A percentile compares a stretch with the other conserved stretches of the same genome.
phyloP scores from a whole-genome alignment of 1,139 yeast species.

The Yamadazyma atmosphaerica region DNA sequence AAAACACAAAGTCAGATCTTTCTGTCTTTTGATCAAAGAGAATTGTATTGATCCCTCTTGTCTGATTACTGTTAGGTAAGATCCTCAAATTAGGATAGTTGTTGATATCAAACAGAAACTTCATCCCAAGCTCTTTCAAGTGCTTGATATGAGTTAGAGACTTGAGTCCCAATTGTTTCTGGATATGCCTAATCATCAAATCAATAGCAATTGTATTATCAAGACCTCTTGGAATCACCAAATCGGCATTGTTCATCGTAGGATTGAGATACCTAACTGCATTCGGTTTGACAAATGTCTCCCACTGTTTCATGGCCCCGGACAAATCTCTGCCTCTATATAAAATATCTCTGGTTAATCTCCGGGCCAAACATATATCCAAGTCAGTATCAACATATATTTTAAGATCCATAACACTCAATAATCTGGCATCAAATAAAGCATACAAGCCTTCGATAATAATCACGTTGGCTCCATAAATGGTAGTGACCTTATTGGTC shows the following conservation, averaged over 20 bases:
- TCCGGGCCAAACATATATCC: conserved; percentile 86
- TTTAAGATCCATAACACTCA: conserved; percentile 79
- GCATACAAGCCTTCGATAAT: conserved; percentile 92
- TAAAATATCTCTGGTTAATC: conserved; percentile 82
- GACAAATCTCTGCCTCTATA: conserved; percentile 80
- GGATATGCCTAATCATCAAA: conserved; percentile 76
- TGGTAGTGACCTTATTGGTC: conserved; percentile 64
- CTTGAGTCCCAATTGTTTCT: conserved; percentile 66
- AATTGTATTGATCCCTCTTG: conserved; percentile 70
- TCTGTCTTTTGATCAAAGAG: conserved; percentile 55
- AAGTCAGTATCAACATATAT: conserved; percentile 92
- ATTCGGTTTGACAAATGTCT: conserved; percentile 86
- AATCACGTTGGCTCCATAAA: conserved; percentile 95
- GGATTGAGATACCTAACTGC: conserved; percentile 76
- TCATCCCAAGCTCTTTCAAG: conserved; percentile 53
- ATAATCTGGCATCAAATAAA: conserved; percentile 65
- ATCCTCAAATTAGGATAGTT: conserved; percentile 30
- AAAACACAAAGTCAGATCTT: conserved; percentile 79
- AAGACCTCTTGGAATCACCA: conserved; percentile 84
- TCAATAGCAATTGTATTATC: conserved; percentile 81
- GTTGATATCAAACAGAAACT: conserved; percentile 31
- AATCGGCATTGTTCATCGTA: conserved; percentile 79
- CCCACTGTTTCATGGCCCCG: conserved; percentile 90
- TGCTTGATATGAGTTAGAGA: conserved; percentile 65
- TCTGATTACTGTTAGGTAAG: conserved; percentile 65